These are phyloP conservation scores for Fusarium sp. DNA, from an alignment of 2,329 filamentous ascomycete genomes.

Conservation along the genomic window DNA sequence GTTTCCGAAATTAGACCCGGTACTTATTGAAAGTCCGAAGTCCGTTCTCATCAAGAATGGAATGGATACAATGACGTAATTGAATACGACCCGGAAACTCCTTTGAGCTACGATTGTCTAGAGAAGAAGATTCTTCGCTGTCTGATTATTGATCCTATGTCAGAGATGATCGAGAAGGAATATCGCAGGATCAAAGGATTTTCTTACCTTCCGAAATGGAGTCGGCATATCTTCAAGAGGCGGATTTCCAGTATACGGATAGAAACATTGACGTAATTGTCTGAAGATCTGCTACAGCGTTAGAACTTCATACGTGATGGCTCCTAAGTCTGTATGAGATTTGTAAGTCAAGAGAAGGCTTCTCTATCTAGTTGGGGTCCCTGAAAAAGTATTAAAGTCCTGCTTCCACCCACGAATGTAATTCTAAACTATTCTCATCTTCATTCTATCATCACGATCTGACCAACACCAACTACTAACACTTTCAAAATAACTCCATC, in stretches of 20 bases:
- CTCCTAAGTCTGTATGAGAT: neutral
- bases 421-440: neutral
- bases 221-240: neutral
- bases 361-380: fast-evolving
- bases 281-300: neutral
- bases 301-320: neutral
- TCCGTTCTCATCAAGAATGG: no score
- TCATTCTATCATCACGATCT: neutral
- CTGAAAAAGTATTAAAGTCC: neutral
- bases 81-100: neutral
- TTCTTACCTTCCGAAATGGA: neutral
- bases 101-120: neutral
- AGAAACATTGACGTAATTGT: neutral
- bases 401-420: fast-evolving
- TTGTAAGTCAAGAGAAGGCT: no score
- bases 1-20: neutral
- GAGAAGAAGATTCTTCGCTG: neutral
- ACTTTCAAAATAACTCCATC: neutral
- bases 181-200: neutral
- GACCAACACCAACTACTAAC: fast-evolving
- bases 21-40: neutral
- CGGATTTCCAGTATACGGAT: neutral
- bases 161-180: neutral
- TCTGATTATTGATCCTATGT: neutral
- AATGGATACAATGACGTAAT: neutral